Conservation (phyloP, 768 basidiomycete genomes). For the Pleurotus tuber-regium region DNA sequence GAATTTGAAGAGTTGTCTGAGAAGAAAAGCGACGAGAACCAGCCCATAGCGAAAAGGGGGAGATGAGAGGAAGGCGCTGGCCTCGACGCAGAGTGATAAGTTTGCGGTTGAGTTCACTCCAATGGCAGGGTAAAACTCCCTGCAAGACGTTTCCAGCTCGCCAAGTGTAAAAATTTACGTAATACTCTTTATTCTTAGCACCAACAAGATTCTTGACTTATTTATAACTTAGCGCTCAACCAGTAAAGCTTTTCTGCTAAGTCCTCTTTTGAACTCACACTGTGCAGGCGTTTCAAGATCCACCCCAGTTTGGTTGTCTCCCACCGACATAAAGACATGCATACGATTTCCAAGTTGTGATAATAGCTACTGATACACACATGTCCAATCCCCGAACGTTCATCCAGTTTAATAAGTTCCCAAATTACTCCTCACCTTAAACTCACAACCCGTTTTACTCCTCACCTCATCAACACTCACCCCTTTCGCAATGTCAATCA, state of each 20-base stretch:
- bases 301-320: no score
- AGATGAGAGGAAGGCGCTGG: slow-evolving; percentile 8
- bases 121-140: not conserved
- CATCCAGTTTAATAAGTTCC: no score
- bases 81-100: slow-evolving; percentile 3
- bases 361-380: no score
- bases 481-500: slow-evolving; percentile 85
- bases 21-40: slow-evolving; percentile 68
- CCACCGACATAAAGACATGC: no score
- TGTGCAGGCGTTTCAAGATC: no score
- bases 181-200: not conserved
- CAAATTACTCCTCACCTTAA: slow-evolving; percentile 55
- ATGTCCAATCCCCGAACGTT: no score
- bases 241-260: no score
- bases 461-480: slow-evolving; percentile 80
- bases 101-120: no score
- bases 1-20: slow-evolving; percentile 44
- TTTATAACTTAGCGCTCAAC: no score
- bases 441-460: slow-evolving; percentile 85
- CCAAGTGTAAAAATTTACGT: not conserved
- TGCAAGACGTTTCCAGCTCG: slow-evolving; percentile 1
- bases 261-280: no score
- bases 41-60: slow-evolving; percentile 52
- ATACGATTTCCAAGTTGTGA: no score
- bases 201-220: no score